Evolutionary conservation across 2,329 filamentous ascomycete genomes (phyloP).

Genomic region (Scedosporium boydii): DNA sequence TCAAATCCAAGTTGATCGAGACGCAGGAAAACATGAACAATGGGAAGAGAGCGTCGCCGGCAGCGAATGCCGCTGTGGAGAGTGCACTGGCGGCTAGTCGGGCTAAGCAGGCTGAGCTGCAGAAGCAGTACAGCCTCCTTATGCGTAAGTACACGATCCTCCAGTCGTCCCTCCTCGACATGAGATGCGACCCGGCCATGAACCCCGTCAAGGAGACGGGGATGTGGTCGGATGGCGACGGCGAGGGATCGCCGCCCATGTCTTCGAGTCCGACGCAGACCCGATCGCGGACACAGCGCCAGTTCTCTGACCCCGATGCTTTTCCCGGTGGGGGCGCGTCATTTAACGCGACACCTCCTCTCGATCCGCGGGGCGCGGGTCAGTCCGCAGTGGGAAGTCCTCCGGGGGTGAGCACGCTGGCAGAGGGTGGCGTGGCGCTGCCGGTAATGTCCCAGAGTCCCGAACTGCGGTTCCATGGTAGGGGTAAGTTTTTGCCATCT

Average conservation of each 20-base stretch:
- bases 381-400: constrained; percentile 5
- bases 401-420: not conserved
- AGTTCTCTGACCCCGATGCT: constrained; percentile 34
- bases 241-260: constrained; percentile 14
- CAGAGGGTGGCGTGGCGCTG: not conserved
- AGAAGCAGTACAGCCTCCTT: constrained; percentile 40
- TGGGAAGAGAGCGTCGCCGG: constrained; percentile 14
- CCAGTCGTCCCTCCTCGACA: constrained; percentile 39
- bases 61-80: constrained; percentile 30
- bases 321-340: constrained; percentile 24
- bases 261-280: constrained; percentile 23
- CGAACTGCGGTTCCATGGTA: constrained; percentile 34
- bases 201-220: not conserved
- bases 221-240: constrained; percentile 10
- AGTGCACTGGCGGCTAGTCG: constrained; percentile 39
- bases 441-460: constrained; percentile 10
- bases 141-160: constrained; percentile 42
- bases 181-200: constrained; percentile 16
- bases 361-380: constrained; percentile 17
- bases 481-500: constrained; percentile 26
- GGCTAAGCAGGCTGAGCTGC: constrained; percentile 42
- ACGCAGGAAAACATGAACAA: constrained; percentile 20
- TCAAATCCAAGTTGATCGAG: constrained; percentile 36
- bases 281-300: constrained; percentile 23
- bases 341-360: constrained; percentile 14